Percentiles rank a stretch among this genome's conserved stretches.
phyloP scores from a whole-genome alignment of 2,329 filamentous ascomycete genomes.

The Ascochyta lentis region DNA sequence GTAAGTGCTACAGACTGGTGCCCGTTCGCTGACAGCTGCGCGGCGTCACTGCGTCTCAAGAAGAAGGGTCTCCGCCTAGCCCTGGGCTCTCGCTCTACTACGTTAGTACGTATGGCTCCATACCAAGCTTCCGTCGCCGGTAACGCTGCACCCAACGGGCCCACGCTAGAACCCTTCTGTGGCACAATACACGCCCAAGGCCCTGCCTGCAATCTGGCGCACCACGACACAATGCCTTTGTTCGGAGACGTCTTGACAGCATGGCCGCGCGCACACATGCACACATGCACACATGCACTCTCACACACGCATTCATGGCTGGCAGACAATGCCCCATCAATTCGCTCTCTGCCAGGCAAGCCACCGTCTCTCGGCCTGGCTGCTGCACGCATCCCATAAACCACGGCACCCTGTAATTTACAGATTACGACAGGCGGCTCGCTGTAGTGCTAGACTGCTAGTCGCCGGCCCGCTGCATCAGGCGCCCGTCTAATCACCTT shows the following conservation, averaged over 20 bases:
- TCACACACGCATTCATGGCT: not conserved
- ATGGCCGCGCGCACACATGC: no score
- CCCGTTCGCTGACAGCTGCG: constrained; percentile 18
- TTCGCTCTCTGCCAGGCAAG: no score
- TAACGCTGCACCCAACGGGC: constrained; percentile 1
- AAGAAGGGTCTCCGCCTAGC: constrained; percentile 20
- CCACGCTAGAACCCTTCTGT: constrained; percentile 17
- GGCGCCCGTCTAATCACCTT: constrained; percentile 7
- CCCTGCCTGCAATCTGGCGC: not conserved
- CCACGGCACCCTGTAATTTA: not conserved
- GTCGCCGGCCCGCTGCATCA: constrained; percentile 17
- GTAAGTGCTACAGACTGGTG: no score
- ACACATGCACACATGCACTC: no score
- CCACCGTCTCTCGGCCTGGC: not conserved
- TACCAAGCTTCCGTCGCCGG: constrained; percentile 14
- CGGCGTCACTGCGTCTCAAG: constrained; percentile 9
- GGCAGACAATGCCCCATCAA: not conserved
- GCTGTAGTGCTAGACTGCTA: constrained; percentile 18
- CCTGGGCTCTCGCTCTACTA: not conserved
- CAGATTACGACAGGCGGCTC: constrained; percentile 4
- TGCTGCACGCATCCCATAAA: not conserved
- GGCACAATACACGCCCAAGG: constrained; percentile 16
- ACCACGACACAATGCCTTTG: constrained; percentile 3
- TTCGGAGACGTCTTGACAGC: not conserved
- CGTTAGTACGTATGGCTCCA: not conserved